Base-by-base conservation (phyloP, 1,139 yeast species). In the Blastobotrys persicus region DNA sequence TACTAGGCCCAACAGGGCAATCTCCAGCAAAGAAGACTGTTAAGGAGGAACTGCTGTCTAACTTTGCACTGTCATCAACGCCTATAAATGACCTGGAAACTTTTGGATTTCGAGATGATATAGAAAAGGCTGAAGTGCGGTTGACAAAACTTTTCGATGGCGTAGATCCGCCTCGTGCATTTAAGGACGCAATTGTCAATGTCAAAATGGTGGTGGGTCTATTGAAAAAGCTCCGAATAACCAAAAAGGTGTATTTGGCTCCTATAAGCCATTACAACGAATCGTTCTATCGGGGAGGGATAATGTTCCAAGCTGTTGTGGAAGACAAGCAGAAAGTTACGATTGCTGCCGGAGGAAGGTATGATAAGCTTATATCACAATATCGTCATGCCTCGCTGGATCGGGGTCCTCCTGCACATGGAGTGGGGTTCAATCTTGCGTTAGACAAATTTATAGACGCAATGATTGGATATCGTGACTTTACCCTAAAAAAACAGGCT, bases 291-390 rank as follows among this genome's bases (percentile, higher is more conserved):
- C 72, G 75, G 32, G 82, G 82, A 19, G 95, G 95, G 0, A 70
- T 91, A 1, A 88, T 92, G 95, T 92, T 91, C 63, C 95, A 88
- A 60, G 89, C 86, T 0, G 79, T 88, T 0, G 78, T 80, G 58
- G 85, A 85, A 51, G 79, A 74, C 41, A 66, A 72, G 54, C 55
- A 54, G 14, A 66, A 66, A 42, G 60, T 91, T 39, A 43, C 51
- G 17, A 69, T 88, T 39, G 94, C 94, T 11, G 92, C 95, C 0
- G 98, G 98, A 42, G 98, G 98, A 1, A 72, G 98, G 46, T 92
- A 88, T 61, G 98, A 92, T 61, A 70, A 74, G 18, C 72, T 91
- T 55, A 78, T 89, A 17, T 72, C 79, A 2, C 76, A 82, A 14
- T 76, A 88, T 53, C 78, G 88, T 0, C 79, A 81, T 55, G 74